phyloP scores from a whole-genome alignment of 139 green algal species.

The Pycnococcus provasolii region DNA sequence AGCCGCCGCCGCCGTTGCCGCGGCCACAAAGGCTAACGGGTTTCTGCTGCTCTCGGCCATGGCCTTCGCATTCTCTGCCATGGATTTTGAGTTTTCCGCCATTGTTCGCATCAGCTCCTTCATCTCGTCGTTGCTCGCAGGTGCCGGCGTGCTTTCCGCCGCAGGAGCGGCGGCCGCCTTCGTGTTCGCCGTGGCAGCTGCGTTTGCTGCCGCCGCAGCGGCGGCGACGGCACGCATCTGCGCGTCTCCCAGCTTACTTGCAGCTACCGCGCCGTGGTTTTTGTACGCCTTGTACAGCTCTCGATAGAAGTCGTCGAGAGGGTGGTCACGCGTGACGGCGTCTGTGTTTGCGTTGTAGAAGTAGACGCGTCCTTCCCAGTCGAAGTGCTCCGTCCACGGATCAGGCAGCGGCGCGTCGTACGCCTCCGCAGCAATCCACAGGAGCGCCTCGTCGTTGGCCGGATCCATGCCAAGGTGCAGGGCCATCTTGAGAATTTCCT shows the following conservation, averaged over 20 bases:
- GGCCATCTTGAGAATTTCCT: slow-evolving; percentile 7
- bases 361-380: slow-evolving; percentile 20
- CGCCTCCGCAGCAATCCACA: slow-evolving; percentile 25
- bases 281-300: slow-evolving; percentile 22
- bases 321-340: slow-evolving; percentile 18
- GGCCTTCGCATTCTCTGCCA: too few relatives aligned
- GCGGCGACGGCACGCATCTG: slow-evolving; percentile 2
- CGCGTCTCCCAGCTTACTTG: not conserved
- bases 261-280: not conserved
- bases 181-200: not conserved
- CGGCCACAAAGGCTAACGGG: too few relatives aligned
- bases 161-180: not conserved
- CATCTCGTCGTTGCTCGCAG: too few relatives aligned
- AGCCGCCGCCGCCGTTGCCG: too few relatives aligned
- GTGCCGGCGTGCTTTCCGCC: not conserved
- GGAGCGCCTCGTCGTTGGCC: slow-evolving; percentile 10
- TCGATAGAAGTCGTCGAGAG: slow-evolving; percentile 24
- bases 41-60: too few relatives aligned
- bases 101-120: too few relatives aligned
- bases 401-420: slow-evolving; percentile 24
- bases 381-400: slow-evolving; percentile 21
- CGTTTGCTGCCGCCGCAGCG: not conserved
- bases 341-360: slow-evolving; percentile 23
- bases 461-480: slow-evolving; percentile 23
- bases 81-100: too few relatives aligned